These are phyloP conservation scores for Metschnikowia colocasiae DNA, from an alignment of 805 yeast species.

Conservation along the genomic window DNA sequence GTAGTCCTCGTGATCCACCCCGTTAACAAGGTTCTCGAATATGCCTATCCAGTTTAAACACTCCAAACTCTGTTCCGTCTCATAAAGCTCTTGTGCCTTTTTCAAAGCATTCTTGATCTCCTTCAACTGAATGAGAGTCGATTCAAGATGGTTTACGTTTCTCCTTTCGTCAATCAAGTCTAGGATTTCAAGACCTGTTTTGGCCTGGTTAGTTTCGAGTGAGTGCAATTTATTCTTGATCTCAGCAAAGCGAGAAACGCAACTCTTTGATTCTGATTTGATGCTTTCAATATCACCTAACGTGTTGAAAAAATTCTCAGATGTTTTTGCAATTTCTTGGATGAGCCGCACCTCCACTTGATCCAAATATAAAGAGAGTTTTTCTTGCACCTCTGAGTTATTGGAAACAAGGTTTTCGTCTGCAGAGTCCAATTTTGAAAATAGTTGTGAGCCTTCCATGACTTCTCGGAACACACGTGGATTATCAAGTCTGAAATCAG, in stretches of 20 bases:
- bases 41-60: conserved; percentile 58
- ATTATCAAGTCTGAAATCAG: conserved; percentile 77
- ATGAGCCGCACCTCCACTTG: conserved; percentile 78
- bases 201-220: conserved; percentile 49
- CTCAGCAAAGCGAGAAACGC: conserved; percentile 45
- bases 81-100: conserved; percentile 45
- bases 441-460: conserved; percentile 52
- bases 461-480: conserved; percentile 80
- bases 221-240: conserved; percentile 45
- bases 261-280: conserved; percentile 48
- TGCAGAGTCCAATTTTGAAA: conserved; percentile 23
- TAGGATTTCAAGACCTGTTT: conserved; percentile 48
- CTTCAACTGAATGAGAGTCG: conserved; percentile 52
- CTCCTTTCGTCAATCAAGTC: conserved; percentile 49
- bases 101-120: conserved; percentile 28
- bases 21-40: conserved; percentile 56
- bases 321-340: conserved; percentile 77
- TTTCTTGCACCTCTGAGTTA: conserved; percentile 64
- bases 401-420: conserved; percentile 37
- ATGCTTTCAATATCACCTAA: conserved; percentile 72
- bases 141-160: conserved; percentile 62
- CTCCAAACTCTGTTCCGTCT: conserved; percentile 44
- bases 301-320: conserved; percentile 80
- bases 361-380: conserved; percentile 78
- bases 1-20: conserved; percentile 26